A percentile compares a stretch with the other conserved stretches of the same genome.
phyloP scores from a whole-genome alignment of 164 flowering plant species.

The Protea cynaroides region DNA sequence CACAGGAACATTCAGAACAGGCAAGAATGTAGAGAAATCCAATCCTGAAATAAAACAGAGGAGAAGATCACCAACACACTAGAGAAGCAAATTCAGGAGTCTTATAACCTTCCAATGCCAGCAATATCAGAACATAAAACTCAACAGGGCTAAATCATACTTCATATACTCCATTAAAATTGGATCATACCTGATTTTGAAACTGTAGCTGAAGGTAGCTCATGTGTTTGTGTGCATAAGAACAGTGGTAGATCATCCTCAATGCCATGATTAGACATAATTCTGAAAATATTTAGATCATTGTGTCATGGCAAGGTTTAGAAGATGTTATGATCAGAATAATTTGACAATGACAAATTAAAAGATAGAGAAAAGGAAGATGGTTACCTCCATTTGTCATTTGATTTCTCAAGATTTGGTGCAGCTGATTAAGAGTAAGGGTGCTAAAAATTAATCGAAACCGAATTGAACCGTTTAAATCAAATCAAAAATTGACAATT shows the following conservation, averaged over 20 bases:
- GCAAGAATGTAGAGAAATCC: constrained; percentile 18
- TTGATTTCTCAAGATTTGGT: constrained; percentile 14
- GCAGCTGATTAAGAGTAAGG: constrained; percentile 15
- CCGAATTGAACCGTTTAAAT: too few species aligned
- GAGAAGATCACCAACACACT: background rate
- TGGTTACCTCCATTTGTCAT: constrained; percentile 20
- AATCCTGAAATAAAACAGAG: background rate
- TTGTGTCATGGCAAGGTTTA: background rate
- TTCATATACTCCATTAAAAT: background rate
- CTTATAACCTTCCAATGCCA: too few species aligned
- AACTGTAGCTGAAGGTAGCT: constrained; percentile 8
- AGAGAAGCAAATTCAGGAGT: background rate
- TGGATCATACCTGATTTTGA: background rate
- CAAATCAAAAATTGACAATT: background rate
- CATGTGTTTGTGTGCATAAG: constrained; percentile 10
- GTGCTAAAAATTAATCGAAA: background rate
- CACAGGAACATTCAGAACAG: constrained; percentile 26
- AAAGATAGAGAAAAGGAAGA: background rate
- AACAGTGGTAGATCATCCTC: constrained; percentile 13
- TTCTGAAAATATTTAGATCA: constrained; percentile 1
- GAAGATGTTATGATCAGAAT: too few species aligned
- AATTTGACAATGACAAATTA: too few species aligned
- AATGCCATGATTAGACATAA: background rate
- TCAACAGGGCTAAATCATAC: background rate
- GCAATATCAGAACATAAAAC: background rate